A percentile compares a stretch with the other conserved stretches of the same genome.
These are phyloP conservation scores for Peltaster fructicola DNA, from an alignment of 2,329 filamentous ascomycete species.

Conservation along the genomic window DNA sequence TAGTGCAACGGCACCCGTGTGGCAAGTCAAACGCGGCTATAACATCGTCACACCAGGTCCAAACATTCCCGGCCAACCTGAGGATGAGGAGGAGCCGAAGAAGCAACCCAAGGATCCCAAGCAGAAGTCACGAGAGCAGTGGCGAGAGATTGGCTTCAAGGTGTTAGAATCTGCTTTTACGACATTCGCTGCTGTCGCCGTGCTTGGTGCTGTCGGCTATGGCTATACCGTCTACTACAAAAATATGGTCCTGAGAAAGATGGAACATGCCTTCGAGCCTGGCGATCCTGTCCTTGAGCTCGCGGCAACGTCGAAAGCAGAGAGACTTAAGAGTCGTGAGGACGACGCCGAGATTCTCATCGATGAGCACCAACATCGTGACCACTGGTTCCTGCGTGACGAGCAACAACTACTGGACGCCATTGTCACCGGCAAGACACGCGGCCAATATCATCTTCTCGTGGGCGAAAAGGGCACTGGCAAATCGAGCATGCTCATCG, in stretches of 20 bases:
- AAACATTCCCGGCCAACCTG: slow-evolving; percentile 9
- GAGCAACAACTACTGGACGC: slow-evolving; percentile 67
- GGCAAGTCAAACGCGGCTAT: too few species aligned
- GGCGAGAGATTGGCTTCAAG: slow-evolving; percentile 26
- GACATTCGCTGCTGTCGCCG: slow-evolving; percentile 32
- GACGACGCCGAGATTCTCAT: slow-evolving; percentile 15
- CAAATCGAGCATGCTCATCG: slow-evolving; percentile 90
- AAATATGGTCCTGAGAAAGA: slow-evolving; percentile 74
- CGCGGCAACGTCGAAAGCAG: slow-evolving; percentile 35
- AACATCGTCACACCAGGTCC: slow-evolving; percentile 7
- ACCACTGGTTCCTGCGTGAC: slow-evolving; percentile 66
- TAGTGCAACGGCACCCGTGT: too few species aligned
- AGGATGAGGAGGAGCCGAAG: slow-evolving; percentile 8
- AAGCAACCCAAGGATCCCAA: slow-evolving; percentile 5
- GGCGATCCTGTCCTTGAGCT: slow-evolving; percentile 54
- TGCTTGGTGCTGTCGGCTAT: slow-evolving; percentile 45
- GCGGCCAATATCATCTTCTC: slow-evolving; percentile 77
- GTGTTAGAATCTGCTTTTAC: slow-evolving; percentile 35
- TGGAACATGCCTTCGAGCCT: slow-evolving; percentile 76
- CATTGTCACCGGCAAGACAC: slow-evolving; percentile 57
- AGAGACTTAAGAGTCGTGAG: too few species aligned
- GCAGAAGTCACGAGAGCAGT: slow-evolving; percentile 6
- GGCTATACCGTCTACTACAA: slow-evolving; percentile 50
- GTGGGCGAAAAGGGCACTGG: slow-evolving; percentile 93
- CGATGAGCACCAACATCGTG: slow-evolving; percentile 31